These are phyloP conservation scores for Lojkania enalia DNA, from an alignment of 2,329 filamentous ascomycete species.

Conservation along the genomic window DNA sequence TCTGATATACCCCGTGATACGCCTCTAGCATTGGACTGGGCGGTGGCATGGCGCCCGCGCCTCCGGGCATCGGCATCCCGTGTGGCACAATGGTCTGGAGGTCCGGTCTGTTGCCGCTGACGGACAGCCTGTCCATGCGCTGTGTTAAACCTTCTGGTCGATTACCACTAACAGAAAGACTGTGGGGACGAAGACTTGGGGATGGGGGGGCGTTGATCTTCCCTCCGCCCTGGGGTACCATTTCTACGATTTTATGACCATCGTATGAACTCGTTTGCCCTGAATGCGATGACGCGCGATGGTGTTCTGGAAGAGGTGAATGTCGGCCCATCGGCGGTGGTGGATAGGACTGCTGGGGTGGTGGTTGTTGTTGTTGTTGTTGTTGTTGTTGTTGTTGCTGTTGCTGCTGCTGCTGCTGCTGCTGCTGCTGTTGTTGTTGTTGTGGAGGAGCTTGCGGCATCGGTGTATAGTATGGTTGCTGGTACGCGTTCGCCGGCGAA, in stretches of 20 bases:
- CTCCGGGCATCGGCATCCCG: conserved; percentile 31
- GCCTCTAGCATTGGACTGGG: conserved; percentile 86
- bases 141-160: conserved; percentile 42
- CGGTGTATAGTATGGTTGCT: conserved; percentile 27
- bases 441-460: conserved; percentile 29
- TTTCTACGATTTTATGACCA: conserved; percentile 46
- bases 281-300: conserved; percentile 26
- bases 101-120: conserved; percentile 51
- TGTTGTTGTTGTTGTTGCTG: conserved; percentile 16
- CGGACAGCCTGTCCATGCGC: conserved; percentile 52
- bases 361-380: conserved; percentile 16
- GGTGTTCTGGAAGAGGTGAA: conserved; percentile 16
- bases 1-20: conserved; percentile 92
- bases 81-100: conserved; percentile 42
- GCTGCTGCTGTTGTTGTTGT: conserved; percentile 15
- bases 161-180: conserved; percentile 30
- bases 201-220: conserved; percentile 37
- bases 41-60: conserved; percentile 56
- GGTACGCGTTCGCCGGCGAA: conserved; percentile 6
- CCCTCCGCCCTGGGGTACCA: conserved; percentile 44
- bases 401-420: conserved; percentile 21
- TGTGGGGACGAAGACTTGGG: conserved; percentile 38
- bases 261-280: conserved; percentile 26
- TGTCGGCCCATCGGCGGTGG: conserved; percentile 39
- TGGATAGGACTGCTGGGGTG: conserved; percentile 27